A percentile compares a stretch with the other conserved stretches of the same genome.
Evolutionary conservation across 768 basidiomycete species (phyloP).

Genomic region (Russula ochroleuca): DNA sequence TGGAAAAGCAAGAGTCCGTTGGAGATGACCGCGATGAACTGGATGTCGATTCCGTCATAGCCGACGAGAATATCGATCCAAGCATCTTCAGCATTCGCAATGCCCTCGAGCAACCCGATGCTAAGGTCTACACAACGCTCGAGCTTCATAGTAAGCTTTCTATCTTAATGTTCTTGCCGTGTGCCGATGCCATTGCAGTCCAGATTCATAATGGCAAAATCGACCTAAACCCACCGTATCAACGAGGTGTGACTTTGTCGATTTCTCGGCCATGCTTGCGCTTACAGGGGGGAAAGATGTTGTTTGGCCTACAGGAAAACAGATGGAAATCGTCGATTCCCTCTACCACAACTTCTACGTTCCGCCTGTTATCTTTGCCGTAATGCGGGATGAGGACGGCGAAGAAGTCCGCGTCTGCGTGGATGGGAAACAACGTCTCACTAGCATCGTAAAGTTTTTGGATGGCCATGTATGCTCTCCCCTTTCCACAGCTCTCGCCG

Average conservation of each 20-base stretch:
- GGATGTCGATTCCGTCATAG: conserved; percentile 22
- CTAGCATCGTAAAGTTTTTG: conserved; percentile 44
- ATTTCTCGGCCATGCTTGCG: neutral
- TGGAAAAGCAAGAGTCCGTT: conserved; percentile 9
- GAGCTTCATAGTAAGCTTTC: conserved; percentile 30
- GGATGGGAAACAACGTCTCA: conserved; percentile 53
- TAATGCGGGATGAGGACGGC: conserved; percentile 38
- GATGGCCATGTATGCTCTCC: conserved; percentile 38
- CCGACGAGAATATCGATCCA: conserved; percentile 25
- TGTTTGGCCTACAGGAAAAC: conserved; percentile 71
- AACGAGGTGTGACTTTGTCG: conserved; percentile 50
- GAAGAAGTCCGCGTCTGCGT: conserved; percentile 45
- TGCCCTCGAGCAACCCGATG: conserved; percentile 28
- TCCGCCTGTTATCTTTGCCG: conserved; percentile 48
- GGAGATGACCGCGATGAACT: conserved; percentile 20
- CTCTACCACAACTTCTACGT: conserved; percentile 52
- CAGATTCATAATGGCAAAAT: conserved; percentile 66
- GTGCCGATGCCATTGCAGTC: conserved; percentile 35
- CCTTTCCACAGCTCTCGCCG: neutral
- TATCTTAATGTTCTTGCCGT: neutral
- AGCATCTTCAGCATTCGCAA: conserved; percentile 29
- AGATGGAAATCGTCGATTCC: conserved; percentile 51
- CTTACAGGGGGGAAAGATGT: conserved; percentile 45
- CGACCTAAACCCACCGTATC: conserved; percentile 67
- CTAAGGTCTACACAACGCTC: conserved; percentile 29